phyloP scores from a whole-genome alignment of 139 green algal genomes.

The Mesostigma viride region DNA sequence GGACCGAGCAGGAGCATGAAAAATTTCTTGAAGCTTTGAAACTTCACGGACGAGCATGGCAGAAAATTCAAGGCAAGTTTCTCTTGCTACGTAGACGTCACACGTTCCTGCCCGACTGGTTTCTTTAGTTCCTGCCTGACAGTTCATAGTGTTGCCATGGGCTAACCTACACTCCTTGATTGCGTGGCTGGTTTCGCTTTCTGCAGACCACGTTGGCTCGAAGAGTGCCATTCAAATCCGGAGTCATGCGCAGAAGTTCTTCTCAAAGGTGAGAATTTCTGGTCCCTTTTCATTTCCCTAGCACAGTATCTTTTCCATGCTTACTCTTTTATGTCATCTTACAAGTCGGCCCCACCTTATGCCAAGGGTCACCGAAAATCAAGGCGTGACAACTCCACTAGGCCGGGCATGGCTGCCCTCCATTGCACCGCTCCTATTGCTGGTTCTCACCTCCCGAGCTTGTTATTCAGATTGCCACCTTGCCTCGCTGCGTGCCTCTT shows the following conservation, averaged over 20 bases:
- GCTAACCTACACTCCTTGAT: too few relatives aligned
- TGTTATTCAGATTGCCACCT: too few relatives aligned
- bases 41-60: constrained; percentile 61
- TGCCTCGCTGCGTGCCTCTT: too few relatives aligned
- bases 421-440: too few relatives aligned
- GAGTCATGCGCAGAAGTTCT: constrained; percentile 73
- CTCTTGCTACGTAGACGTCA: too few relatives aligned
- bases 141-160: too few relatives aligned
- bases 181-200: too few relatives aligned
- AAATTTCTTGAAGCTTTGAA: constrained; percentile 77
- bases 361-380: too few relatives aligned
- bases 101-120: not conserved
- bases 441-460: too few relatives aligned
- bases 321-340: not conserved
- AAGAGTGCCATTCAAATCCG: constrained; percentile 92
- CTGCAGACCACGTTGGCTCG: constrained; percentile 70
- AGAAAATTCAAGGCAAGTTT: constrained; percentile 48
- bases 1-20: constrained; percentile 80
- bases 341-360: too few relatives aligned
- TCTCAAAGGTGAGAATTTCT: constrained; percentile 30
- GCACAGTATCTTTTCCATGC: not conserved
- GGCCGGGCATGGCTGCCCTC: too few relatives aligned
- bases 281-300: not conserved
- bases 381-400: too few relatives aligned
- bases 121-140: constrained; percentile 24